phyloP scores from a whole-genome alignment of 2,329 filamentous ascomycete genomes.

The Fusarium lyarnte region DNA sequence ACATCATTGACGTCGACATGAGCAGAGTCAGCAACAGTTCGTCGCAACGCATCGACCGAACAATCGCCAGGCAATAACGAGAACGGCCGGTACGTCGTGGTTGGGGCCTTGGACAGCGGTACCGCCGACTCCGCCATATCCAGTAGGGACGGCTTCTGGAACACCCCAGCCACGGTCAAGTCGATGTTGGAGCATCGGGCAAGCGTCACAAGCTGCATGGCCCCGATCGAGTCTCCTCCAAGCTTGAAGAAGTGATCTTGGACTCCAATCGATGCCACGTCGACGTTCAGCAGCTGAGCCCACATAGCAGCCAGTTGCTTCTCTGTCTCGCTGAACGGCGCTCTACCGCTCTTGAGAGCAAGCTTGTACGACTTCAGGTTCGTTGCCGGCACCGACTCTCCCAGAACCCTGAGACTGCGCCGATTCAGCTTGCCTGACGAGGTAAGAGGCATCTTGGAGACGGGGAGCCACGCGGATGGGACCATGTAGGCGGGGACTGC shows the following conservation, averaged over 20 bases:
- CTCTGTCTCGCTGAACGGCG: conserved; percentile 47
- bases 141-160: conserved; percentile 42
- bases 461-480: conserved; percentile 53
- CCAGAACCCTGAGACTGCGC: conserved; percentile 45
- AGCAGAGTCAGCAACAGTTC: not conserved
- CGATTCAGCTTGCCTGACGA: conserved; percentile 57
- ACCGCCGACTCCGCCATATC: conserved; percentile 35
- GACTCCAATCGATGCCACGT: conserved; percentile 11
- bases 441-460: conserved; percentile 53
- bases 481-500: conserved; percentile 52
- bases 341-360: conserved; percentile 35
- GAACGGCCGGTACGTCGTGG: not conserved
- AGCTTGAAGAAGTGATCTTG: conserved; percentile 56
- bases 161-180: conserved; percentile 57
- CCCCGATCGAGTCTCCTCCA: conserved; percentile 49
- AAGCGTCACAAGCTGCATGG: conserved; percentile 40
- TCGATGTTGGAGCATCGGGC: conserved; percentile 51
- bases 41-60: not conserved
- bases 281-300: conserved; percentile 17
- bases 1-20: not conserved
- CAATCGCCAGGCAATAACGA: conserved; percentile 6
- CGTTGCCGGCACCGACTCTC: not conserved
- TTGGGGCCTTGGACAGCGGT: conserved; percentile 3
- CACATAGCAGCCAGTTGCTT: conserved; percentile 22
- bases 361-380: conserved; percentile 25